phyloP scores from a whole-genome alignment of 2,329 filamentous ascomycete species.

The Biscogniauxia sp. region DNA sequence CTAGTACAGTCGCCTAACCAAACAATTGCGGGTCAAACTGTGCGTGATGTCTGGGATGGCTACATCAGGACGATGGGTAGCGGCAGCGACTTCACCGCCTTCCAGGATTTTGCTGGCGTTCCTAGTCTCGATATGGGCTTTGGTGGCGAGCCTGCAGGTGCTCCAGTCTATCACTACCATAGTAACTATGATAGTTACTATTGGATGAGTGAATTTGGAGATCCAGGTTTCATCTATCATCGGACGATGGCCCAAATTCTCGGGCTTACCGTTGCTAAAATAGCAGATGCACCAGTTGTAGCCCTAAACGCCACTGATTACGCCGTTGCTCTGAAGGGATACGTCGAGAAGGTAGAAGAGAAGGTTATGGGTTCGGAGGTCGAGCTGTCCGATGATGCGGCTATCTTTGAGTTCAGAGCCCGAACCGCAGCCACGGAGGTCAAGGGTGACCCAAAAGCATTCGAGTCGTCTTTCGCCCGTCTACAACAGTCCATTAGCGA shows the following conservation, averaged over 20 bases:
- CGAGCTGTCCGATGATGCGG: constrained; percentile 28
- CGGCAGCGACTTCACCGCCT: constrained; percentile 72
- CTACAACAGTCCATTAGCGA: constrained; percentile 36
- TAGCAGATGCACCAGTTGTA: constrained; percentile 61
- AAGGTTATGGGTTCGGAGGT: constrained; percentile 39
- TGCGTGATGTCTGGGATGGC: constrained; percentile 66
- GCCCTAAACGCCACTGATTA: constrained; percentile 65
- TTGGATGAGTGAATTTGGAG: constrained; percentile 84
- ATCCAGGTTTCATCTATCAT: constrained; percentile 67
- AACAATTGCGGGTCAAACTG: constrained; percentile 64
- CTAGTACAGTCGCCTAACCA: constrained; percentile 72
- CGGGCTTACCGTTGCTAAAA: constrained; percentile 57
- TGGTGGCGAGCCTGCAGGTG: constrained; percentile 37
- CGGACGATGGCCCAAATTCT: constrained; percentile 64
- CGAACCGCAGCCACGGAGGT: constrained; percentile 16
- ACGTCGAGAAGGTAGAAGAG: constrained; percentile 50
- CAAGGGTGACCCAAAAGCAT: constrained; percentile 38
- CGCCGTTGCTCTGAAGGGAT: constrained; percentile 51
- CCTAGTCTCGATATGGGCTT: constrained; percentile 66
- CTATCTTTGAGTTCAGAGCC: constrained; percentile 30
- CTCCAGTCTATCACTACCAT: constrained; percentile 76
- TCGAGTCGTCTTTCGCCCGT: constrained; percentile 38
- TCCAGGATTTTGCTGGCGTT: constrained; percentile 69
- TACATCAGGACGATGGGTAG: constrained; percentile 65
- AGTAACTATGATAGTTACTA: constrained; percentile 87